phyloP scores from a whole-genome alignment of 73 alveolate species.

The Tetrahymena thermophila region DNA sequence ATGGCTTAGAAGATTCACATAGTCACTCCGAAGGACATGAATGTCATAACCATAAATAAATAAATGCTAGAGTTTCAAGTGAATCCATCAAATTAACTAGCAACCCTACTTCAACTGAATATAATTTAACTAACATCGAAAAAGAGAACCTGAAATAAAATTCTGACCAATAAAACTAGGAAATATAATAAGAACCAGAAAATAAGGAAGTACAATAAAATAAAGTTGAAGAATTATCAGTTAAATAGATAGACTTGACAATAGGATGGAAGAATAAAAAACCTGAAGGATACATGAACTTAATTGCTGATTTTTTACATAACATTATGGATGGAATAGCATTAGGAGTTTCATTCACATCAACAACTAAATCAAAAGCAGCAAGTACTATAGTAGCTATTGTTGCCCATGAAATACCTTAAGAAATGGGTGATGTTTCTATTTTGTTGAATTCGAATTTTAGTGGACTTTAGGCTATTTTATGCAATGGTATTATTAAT shows the following conservation, averaged over 20 bases:
- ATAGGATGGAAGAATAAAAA: constrained; percentile 22
- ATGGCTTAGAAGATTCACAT: background rate
- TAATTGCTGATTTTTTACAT: constrained; percentile 27
- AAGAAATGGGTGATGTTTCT: constrained; percentile 37
- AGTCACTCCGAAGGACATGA: background rate
- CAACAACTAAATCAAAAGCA: background rate
- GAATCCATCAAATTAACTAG: background rate
- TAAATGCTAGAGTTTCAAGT: background rate
- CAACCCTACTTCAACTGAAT: background rate
- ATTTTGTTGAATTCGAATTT: constrained; percentile 10
- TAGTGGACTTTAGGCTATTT: constrained; percentile 9
- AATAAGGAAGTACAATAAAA: background rate
- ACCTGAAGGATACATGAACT: constrained; percentile 26
- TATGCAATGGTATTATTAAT: constrained; percentile 27
- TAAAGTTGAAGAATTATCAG: background rate
- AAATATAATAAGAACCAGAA: background rate
- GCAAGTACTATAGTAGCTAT: constrained; percentile 24
- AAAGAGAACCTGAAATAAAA: background rate
- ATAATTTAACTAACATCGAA: background rate
- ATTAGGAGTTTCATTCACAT: constrained; percentile 21
- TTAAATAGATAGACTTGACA: background rate
- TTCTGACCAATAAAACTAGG: background rate
- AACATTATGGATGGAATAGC: constrained; percentile 41
- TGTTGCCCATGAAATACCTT: constrained; percentile 36
- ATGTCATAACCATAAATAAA: background rate